A percentile compares a stretch with the other conserved stretches of the same genome.
Conservation (phyloP, 352 stramenopile genomes). For the Phytophthora cajani region DNA sequence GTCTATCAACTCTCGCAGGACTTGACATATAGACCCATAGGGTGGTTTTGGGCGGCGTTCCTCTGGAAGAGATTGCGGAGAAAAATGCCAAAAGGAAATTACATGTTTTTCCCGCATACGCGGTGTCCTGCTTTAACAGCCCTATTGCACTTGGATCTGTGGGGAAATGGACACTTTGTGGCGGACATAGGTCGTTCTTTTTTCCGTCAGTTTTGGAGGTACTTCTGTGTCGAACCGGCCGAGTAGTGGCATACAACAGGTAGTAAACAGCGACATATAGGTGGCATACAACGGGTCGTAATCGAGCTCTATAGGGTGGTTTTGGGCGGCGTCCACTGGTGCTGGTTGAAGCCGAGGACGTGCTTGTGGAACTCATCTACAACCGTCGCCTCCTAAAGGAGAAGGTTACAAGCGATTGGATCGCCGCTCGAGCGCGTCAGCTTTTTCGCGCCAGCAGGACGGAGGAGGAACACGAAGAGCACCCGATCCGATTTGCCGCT, state of each 20-base stretch:
- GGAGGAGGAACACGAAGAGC: slow-evolving; percentile 13
- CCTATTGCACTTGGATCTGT: neutral
- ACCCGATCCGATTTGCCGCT: slow-evolving; percentile 22
- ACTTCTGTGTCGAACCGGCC: neutral
- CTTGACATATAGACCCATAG: too few relatives aligned
- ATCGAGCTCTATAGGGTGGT: too few relatives aligned
- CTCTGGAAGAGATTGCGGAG: neutral
- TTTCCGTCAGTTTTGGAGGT: neutral
- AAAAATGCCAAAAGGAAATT: too few relatives aligned
- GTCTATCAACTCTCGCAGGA: too few relatives aligned
- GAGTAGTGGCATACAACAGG: neutral
- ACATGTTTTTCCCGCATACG: too few relatives aligned
- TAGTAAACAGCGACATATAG: neutral
- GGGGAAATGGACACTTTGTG: neutral
- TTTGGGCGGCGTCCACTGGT: neutral
- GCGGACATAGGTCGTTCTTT: neutral
- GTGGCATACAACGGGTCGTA: neutral
- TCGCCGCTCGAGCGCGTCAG: neutral
- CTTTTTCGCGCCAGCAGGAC: slow-evolving; percentile 4
- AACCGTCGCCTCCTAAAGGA: slow-evolving; percentile 8
- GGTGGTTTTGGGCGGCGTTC: too few relatives aligned
- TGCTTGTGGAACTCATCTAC: slow-evolving; percentile 15
- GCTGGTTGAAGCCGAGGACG: slow-evolving; percentile 6
- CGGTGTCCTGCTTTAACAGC: neutral
- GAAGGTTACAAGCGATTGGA: slow-evolving; percentile 27